Evolutionary conservation across 495 filamentous ascomycete species (phyloP).

Genomic region (Massariosphaeria phaeospora): DNA sequence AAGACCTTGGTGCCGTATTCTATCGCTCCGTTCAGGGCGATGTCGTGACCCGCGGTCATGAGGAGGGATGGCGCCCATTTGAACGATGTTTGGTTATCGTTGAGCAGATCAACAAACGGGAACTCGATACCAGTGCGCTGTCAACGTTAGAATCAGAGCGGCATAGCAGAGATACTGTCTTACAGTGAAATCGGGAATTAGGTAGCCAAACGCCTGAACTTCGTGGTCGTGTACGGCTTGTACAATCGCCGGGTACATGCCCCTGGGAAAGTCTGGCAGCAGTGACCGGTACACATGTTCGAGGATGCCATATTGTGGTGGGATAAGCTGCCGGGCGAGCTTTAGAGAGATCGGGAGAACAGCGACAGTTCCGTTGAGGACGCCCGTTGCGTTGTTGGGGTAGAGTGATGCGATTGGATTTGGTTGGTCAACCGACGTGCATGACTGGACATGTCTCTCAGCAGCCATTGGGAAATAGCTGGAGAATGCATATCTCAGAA

Average conservation of each 20-base stretch:
- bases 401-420: slow-evolving; percentile 24
- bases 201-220: slow-evolving; percentile 20
- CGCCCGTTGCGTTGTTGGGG: slow-evolving; percentile 22
- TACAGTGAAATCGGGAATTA: slow-evolving; percentile 23
- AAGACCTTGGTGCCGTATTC: slow-evolving; percentile 22
- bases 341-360: slow-evolving; percentile 18
- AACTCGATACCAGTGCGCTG: slow-evolving; percentile 26
- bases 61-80: slow-evolving; percentile 25
- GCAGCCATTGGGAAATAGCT: neutral
- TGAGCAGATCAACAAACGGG: slow-evolving; percentile 25
- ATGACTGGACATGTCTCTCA: neutral
- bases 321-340: slow-evolving; percentile 27
- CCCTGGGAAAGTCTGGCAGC: slow-evolving; percentile 21
- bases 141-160: neutral
- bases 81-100: slow-evolving; percentile 23
- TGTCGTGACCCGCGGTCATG: slow-evolving; percentile 21
- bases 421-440: slow-evolving; percentile 14
- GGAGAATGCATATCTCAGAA: slow-evolving; percentile 10
- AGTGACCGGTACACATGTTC: slow-evolving; percentile 17
- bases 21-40: slow-evolving; percentile 18
- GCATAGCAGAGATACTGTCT: neutral
- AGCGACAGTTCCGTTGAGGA: slow-evolving; percentile 26
- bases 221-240: slow-evolving; percentile 30
- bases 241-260: slow-evolving; percentile 26
- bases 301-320: slow-evolving; percentile 23